A percentile compares a stretch with the other conserved stretches of the same genome.
Evolutionary conservation across 1,139 yeast species (phyloP).

Genomic region (Protomyces pachydermus): DNA sequence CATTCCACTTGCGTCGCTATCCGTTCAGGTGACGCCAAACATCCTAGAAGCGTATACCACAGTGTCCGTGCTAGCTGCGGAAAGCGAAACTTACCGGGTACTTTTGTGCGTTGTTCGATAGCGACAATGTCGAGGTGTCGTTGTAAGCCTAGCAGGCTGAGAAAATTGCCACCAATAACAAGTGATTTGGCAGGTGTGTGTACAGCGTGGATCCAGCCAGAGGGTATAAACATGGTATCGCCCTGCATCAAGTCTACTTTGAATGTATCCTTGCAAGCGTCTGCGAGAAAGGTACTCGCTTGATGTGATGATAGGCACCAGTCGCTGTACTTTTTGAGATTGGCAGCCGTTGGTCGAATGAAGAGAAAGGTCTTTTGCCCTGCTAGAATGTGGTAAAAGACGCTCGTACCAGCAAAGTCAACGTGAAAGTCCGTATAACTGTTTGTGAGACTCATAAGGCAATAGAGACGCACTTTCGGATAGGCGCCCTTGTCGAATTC

Average conservation of each 20-base stretch:
- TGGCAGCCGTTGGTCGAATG: slow-evolving; percentile 67
- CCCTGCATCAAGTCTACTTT: slow-evolving; percentile 62
- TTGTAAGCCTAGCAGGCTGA: slow-evolving; percentile 58
- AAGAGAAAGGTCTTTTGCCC: slow-evolving; percentile 72
- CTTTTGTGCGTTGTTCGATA: slow-evolving; percentile 64
- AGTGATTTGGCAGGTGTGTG: slow-evolving; percentile 75
- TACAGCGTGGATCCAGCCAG: slow-evolving; percentile 93
- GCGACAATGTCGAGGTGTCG: slow-evolving; percentile 59
- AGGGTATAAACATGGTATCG: slow-evolving; percentile 75
- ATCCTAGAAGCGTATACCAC: slow-evolving; percentile 50
- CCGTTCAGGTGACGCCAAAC: not conserved
- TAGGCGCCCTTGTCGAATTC: slow-evolving; percentile 37
- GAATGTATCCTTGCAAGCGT: slow-evolving; percentile 49
- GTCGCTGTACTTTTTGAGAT: slow-evolving; percentile 55
- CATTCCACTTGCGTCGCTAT: not conserved
- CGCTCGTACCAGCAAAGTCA: slow-evolving; percentile 91
- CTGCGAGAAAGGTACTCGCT: slow-evolving; percentile 63
- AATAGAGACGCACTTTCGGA: slow-evolving; percentile 54
- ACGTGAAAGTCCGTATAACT: slow-evolving; percentile 86
- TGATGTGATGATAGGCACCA: slow-evolving; percentile 73
- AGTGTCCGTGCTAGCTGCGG: slow-evolving; percentile 69
- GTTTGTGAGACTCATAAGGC: slow-evolving; percentile 76
- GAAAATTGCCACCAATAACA: slow-evolving; percentile 81
- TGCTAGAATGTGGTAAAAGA: slow-evolving; percentile 71
- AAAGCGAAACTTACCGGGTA: slow-evolving; percentile 69